Evolutionary conservation across 768 basidiomycete genomes (phyloP).

Genomic region (Leccinum arenicola): DNA sequence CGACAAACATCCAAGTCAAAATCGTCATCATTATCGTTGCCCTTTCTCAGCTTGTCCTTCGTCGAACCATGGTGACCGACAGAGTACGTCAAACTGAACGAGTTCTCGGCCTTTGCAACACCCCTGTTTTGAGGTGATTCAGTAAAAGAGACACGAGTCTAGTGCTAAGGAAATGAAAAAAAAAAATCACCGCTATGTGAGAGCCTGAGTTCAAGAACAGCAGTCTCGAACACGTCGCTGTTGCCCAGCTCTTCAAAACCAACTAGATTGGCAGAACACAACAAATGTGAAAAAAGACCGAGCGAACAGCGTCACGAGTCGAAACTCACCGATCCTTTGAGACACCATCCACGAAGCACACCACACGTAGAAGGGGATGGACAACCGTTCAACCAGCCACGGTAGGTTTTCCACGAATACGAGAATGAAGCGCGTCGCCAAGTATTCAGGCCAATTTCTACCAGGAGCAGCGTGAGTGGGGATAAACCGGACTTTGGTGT

Average conservation of each 20-base stretch:
- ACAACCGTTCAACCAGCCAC: slow-evolving; percentile 88
- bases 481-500: not conserved
- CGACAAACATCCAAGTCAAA: slow-evolving; percentile 49
- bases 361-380: slow-evolving; percentile 85
- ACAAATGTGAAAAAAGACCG: not conserved
- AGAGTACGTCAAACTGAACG: slow-evolving; percentile 27
- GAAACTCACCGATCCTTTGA: slow-evolving; percentile 71
- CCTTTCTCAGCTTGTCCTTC: slow-evolving; percentile 34
- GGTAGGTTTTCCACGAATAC: slow-evolving; percentile 94
- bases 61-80: slow-evolving; percentile 28
- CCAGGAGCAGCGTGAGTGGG: slow-evolving; percentile 13
- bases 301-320: not conserved
- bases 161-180: not conserved
- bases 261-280: slow-evolving; percentile 51
- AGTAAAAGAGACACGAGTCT: not conserved
- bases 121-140: slow-evolving; percentile 39
- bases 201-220: slow-evolving; percentile 77
- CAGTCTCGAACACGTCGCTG: slow-evolving; percentile 77
- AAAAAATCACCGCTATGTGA: slow-evolving; percentile 48
- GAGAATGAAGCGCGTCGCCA: slow-evolving; percentile 83
- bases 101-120: slow-evolving; percentile 47
- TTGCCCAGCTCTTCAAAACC: slow-evolving; percentile 96
- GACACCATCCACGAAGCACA: slow-evolving; percentile 86
- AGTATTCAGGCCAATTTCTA: slow-evolving; percentile 87
- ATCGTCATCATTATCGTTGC: slow-evolving; percentile 49